Evolutionary conservation across 352 stramenopile genomes (phyloP), one percentile per base, ranked within the genome.

Genomic region (Aphanomyces cochlioides): DNA sequence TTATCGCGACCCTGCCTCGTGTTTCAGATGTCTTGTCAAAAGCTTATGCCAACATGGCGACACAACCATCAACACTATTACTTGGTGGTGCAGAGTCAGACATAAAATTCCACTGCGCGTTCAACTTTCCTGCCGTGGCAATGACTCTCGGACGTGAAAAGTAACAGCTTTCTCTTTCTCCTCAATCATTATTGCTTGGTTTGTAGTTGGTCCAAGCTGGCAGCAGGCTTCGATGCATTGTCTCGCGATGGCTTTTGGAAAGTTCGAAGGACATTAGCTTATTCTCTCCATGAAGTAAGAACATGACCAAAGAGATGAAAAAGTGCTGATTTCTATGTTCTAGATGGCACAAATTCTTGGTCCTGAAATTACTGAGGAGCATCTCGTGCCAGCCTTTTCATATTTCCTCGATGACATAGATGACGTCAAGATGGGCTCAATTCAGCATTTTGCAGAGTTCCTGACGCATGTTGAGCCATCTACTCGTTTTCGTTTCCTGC

Each of bases 21-120:
- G 72, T 98, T 36, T 87, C 79, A 15, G 79, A 93, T 66, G 82
- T 85, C 59, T 73, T 98, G 15, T 74, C 97, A 15, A 70, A 74
- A 1, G 81, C 96, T 68, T 98, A 95, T 57, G 76, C 86, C 34
- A 86, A 80, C 73, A 98, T 97, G 84, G 86, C 84, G 17, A 88
- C 81, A 5, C 82, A 77, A 40, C 59, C 47, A 40, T 75, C 79
- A 7, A 78, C 79, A 17, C 76, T 77, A 13, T 80, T 89, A 54
- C 73, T 91, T 12, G 85, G 87, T 19, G 83, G 83, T 21, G 83
- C 80, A 38, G 88, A 96, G 72, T 79, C 85, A 34, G 90, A 98
- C 64, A 90, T 98, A 56, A 90, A 90, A 40, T 93, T 95, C 59
- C 92, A 96, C 70, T 97, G 92, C 74, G 92, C 93, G 2, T 98